These are phyloP conservation scores for Biancaea sappan DNA, from an alignment of 306 rosid genomes.

Conservation along the genomic window DNA sequence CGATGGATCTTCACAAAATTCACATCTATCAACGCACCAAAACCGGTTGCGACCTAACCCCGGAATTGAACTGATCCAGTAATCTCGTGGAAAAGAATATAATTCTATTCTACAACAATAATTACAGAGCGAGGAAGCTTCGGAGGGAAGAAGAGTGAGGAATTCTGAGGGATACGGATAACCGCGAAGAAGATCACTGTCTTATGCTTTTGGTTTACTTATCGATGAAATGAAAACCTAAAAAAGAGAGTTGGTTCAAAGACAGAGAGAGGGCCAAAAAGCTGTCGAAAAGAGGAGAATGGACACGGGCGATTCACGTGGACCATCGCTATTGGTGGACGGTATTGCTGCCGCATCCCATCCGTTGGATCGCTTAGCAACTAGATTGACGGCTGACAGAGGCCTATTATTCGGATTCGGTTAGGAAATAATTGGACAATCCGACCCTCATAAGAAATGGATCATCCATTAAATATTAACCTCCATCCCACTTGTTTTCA, in stretches of 20 bases:
- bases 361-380: slow-evolving; percentile 45
- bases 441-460: too few relatives aligned
- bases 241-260: not conserved
- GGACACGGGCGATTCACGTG: slow-evolving; percentile 62
- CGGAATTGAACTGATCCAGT: not conserved
- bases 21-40: too few relatives aligned
- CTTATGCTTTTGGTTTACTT: not conserved
- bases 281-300: slow-evolving; percentile 10
- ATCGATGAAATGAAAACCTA: slow-evolving; percentile 32
- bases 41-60: slow-evolving; percentile 29
- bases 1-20: slow-evolving; percentile 8
- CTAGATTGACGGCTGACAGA: slow-evolving; percentile 28
- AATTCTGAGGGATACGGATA: slow-evolving; percentile 26
- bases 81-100: not conserved
- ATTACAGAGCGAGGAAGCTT: not conserved
- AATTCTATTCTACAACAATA: not conserved
- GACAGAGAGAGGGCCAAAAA: slow-evolving; percentile 14
- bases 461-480: not conserved
- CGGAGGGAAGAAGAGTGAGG: not conserved
- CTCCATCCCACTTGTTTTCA: not conserved
- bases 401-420: slow-evolving; percentile 10
- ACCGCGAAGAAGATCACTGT: slow-evolving; percentile 18
- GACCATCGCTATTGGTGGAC: slow-evolving; percentile 28
- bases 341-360: slow-evolving; percentile 40
- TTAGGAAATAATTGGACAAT: too few relatives aligned